Evolutionary conservation across 441 rosid genomes (phyloP), one percentile per base, ranked within the genome.

Genomic region (Populus tomentosa): DNA sequence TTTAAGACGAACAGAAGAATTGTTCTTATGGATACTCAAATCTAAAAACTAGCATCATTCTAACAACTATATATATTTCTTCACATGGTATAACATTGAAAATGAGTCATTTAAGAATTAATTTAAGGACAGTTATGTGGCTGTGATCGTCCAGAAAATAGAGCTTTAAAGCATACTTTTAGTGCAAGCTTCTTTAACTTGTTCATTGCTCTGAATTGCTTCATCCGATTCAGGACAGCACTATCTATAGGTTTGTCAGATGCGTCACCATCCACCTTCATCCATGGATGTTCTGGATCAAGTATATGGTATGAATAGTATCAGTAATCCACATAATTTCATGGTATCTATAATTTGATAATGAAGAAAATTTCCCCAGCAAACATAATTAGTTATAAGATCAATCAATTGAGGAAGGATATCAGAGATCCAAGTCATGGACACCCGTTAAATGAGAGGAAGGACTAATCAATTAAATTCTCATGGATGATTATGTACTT

Each of bases 181-280:
- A 90, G 78, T 24, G 94, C 97, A 66, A 94, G 85, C 83, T 92
- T 89, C 83, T 94, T 94, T 76, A 94, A 86, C 83, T 94, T 87
- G 85, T 92, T 94, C 96, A 90, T 90, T 74, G 93, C 93, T 80
- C 92, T 88, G 77, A 94, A 92, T 80, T 94, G 98, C 86, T 92
- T 94, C 98, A 94, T 88, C 84, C 97, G 88, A 16, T 91, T 88
- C 36, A 94, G 92, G 53, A 94, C 98, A 53, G 95, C 98, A 67
- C 87, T 89, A 75, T 88, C 91, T 69, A 92, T 88, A 14, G 97
- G 97, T 84, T 89, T 92, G 84, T 91, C 97, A 0, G 95, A 89
- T 78, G 98, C 97, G 78, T 94, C 82, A 40, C 82, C 94, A 0
- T 87, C 96, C 87, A 82, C 93, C 81, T 84, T 88, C 77, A 94